Evolutionary conservation across 805 yeast genomes (phyloP).

Genomic region (Wickerhamomyces chaumierensis): DNA sequence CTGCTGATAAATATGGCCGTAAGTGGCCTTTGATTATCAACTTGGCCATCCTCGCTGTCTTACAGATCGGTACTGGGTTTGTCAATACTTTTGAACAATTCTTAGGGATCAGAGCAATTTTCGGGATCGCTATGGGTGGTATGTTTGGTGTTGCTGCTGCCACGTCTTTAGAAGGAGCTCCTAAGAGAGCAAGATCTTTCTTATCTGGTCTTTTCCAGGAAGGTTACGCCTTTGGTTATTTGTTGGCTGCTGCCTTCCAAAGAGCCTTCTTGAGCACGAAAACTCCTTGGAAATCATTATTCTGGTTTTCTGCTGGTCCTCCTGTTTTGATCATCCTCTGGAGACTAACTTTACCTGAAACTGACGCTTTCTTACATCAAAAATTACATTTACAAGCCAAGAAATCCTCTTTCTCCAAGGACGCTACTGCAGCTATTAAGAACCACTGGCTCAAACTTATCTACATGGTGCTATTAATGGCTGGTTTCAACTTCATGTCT

Average conservation of each 20-base stretch:
- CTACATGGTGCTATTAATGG: conserved; percentile 47
- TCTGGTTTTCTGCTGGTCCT: conserved; percentile 61
- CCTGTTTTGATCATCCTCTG: conserved; percentile 30
- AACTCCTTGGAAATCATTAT: conserved; percentile 50
- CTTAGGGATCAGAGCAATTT: conserved; percentile 49
- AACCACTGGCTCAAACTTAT: conserved; percentile 48
- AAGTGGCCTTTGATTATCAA: conserved; percentile 44
- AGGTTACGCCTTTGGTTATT: conserved; percentile 67
- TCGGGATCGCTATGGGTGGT: conserved; percentile 48
- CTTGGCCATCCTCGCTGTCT: conserved; percentile 32
- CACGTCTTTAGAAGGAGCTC: conserved; percentile 33
- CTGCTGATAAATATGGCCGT: conserved; percentile 52
- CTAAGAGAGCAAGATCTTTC: conserved; percentile 42
- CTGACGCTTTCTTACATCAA: conserved; percentile 37
- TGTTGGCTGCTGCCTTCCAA: conserved; percentile 52
- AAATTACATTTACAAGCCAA: conserved; percentile 23
- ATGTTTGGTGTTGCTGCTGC: conserved; percentile 33
- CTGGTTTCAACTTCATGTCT: conserved; percentile 52
- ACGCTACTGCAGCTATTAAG: conserved; percentile 24
- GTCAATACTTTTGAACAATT: conserved; percentile 44
- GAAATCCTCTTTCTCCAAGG: conserved; percentile 22
- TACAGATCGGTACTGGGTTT: conserved; percentile 58
- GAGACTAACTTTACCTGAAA: conserved; percentile 36
- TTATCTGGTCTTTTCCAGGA: conserved; percentile 65
- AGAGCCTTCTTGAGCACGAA: conserved; percentile 48